These are phyloP conservation scores for Petunia hybrid DNA, from an alignment of 305 asterid genomes.

Conservation along the genomic window DNA sequence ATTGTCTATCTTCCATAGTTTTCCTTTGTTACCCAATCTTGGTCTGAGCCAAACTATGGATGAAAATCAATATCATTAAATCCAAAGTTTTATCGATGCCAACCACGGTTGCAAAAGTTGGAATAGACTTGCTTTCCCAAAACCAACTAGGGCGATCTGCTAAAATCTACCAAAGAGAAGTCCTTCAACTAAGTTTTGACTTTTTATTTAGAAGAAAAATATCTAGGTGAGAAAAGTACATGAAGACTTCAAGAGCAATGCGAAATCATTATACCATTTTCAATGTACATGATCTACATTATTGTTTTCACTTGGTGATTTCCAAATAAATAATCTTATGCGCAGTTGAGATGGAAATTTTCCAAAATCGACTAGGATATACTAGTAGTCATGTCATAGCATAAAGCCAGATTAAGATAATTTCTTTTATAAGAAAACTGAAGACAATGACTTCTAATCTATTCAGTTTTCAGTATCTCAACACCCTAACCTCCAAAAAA, in stretches of 20 bases:
- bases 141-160: neutral
- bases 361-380: conserved; percentile 4
- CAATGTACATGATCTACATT: conserved; percentile 1
- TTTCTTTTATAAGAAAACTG: neutral
- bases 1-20: neutral
- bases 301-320: neutral
- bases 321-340: conserved; percentile 1
- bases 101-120: neutral
- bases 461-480: no score
- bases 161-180: neutral
- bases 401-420: conserved; percentile 6
- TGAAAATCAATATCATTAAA: conserved; percentile 10
- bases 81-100: neutral
- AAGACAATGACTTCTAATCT: conserved; percentile 21
- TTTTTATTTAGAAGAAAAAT: neutral
- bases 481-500: no score
- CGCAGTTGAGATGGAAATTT: neutral
- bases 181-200: neutral
- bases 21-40: neutral
- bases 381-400: conserved; percentile 5
- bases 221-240: neutral
- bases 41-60: neutral
- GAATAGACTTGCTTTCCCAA: neutral
- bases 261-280: neutral
- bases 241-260: neutral